These are phyloP conservation scores for Paramecium tetraurelia DNA, from an alignment of 73 alveolate species.

Conservation along the genomic window DNA sequence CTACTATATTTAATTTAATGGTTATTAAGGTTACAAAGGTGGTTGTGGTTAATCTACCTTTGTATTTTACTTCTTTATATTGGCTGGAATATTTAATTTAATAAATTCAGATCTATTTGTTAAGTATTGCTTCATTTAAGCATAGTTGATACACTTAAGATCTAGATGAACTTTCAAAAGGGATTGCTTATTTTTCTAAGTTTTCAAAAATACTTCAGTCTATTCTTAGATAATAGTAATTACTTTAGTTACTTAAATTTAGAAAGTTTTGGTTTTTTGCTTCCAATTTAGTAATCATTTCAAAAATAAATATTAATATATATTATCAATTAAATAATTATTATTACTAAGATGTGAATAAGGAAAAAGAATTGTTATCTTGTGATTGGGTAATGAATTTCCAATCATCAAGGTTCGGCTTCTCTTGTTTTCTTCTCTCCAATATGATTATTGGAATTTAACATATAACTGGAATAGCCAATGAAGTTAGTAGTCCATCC, in stretches of 20 bases:
- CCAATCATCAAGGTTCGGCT: background rate
- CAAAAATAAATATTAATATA: background rate
- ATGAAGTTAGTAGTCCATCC: slow-evolving; percentile 7
- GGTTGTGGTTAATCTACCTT: background rate
- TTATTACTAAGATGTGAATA: background rate
- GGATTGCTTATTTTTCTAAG: background rate
- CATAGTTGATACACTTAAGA: background rate
- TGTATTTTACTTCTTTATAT: background rate
- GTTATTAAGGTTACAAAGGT: background rate
- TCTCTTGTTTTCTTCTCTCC: background rate
- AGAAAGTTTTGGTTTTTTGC: background rate
- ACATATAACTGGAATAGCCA: background rate
- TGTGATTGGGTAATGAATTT: background rate
- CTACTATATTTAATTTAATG: background rate
- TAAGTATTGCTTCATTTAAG: background rate
- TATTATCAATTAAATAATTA: background rate
- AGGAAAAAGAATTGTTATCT: background rate
- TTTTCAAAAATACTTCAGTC: background rate
- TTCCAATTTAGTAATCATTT: slow-evolving; percentile 10
- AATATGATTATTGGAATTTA: background rate
- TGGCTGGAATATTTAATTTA: background rate
- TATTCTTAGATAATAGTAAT: background rate
- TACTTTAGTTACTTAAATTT: background rate
- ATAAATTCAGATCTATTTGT: background rate
- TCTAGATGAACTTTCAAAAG: background rate